Percentiles rank a stretch among this genome's conserved stretches.
Conservation (phyloP, 768 basidiomycete species). For the Suillus weaverae region DNA sequence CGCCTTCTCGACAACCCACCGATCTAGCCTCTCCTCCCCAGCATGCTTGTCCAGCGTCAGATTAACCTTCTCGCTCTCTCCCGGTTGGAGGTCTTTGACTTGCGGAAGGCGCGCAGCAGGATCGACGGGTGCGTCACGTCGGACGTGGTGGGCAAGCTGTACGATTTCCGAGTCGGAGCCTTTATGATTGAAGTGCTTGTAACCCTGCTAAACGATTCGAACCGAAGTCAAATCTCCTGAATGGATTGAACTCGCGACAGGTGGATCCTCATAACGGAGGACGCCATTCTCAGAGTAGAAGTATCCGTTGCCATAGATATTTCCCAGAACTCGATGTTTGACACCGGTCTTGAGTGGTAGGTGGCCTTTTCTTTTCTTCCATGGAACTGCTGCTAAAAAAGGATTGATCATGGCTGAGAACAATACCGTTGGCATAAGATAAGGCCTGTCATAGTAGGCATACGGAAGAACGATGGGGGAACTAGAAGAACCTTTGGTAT, state of each 20-base stretch:
- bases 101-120: conserved; percentile 66
- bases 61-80: conserved; percentile 37
- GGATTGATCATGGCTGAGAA: conserved; percentile 40
- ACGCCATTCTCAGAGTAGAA: conserved; percentile 71
- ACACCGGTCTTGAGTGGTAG: conserved; percentile 53
- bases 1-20: conserved; percentile 50
- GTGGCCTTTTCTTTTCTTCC: conserved; percentile 68
- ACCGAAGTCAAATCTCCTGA: not conserved
- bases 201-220: conserved; percentile 41
- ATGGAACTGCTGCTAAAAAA: conserved; percentile 69
- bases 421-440: not conserved
- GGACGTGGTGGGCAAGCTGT: conserved; percentile 52
- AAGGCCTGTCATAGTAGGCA: not conserved
- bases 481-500: not conserved
- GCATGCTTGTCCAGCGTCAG: conserved; percentile 65
- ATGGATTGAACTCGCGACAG: conserved; percentile 23
- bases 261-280: conserved; percentile 35
- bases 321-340: conserved; percentile 67
- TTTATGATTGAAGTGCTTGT: conserved; percentile 71
- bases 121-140: conserved; percentile 52
- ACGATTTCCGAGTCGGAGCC: conserved; percentile 70
- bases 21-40: conserved; percentile 41
- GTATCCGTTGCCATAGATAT: conserved; percentile 66
- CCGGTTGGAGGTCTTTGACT: conserved; percentile 49
- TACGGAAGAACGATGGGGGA: not conserved